phyloP scores from a whole-genome alignment of 2,329 filamentous ascomycete species.

The Venturiaceae sp. region DNA sequence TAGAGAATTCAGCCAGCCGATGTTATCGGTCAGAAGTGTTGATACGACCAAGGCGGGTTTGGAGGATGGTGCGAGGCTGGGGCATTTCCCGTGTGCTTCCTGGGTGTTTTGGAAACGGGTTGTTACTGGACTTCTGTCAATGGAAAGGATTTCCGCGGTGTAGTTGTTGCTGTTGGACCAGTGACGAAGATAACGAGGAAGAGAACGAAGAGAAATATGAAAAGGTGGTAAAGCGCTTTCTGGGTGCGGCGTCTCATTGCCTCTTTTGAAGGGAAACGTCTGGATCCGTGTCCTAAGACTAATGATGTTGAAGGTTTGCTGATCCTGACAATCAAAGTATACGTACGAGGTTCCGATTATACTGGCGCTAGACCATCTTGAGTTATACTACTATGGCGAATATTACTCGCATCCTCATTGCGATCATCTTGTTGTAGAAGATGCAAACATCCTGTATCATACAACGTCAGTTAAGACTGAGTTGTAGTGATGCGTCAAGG shows the following conservation, averaged over 20 bases:
- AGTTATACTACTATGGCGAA: too few relatives aligned
- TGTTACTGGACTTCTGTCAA: constrained; percentile 36
- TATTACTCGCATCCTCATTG: too few relatives aligned
- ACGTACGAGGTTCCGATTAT: too few relatives aligned
- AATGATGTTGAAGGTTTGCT: too few relatives aligned
- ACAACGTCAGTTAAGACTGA: too few relatives aligned
- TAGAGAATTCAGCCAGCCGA: constrained; percentile 31
- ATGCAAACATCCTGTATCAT: too few relatives aligned
- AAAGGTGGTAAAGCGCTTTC: constrained; percentile 24
- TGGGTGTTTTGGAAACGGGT: constrained; percentile 22
- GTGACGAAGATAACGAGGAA: constrained; percentile 28
- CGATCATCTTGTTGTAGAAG: too few relatives aligned
- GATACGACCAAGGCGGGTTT: constrained; percentile 39
- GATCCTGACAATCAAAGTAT: too few relatives aligned
- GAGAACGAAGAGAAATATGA: constrained; percentile 24
- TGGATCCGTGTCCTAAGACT: too few relatives aligned
- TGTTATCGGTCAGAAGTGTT: constrained; percentile 29
- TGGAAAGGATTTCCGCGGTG: constrained; percentile 20
- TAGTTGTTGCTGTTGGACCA: constrained; percentile 20
- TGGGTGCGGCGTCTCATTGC: constrained; percentile 27
- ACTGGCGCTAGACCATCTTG: too few relatives aligned
- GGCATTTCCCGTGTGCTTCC: constrained; percentile 30
- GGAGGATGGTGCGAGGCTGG: constrained; percentile 23
- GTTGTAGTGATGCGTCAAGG: too few relatives aligned
- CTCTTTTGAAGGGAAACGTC: too few relatives aligned